Evolutionary conservation across 768 basidiomycete genomes (phyloP).

Genomic region (Leccinellum rugosiceps): DNA sequence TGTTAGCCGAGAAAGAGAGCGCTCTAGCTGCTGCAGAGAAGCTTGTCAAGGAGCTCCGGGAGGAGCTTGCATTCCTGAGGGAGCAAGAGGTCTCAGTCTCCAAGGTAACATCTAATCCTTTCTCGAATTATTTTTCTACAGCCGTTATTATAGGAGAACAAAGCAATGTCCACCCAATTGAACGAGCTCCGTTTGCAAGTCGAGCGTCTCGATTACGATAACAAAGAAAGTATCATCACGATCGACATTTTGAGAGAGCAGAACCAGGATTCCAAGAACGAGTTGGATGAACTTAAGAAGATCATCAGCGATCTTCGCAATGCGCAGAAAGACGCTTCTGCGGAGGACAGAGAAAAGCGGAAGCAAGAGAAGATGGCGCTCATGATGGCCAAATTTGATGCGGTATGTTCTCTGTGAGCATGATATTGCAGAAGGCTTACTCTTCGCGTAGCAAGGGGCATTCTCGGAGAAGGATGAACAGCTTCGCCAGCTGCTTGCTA

Average conservation of each 20-base stretch:
- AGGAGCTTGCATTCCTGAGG: constrained; percentile 86
- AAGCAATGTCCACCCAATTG: constrained; percentile 87
- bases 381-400: constrained; percentile 99
- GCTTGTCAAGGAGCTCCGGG: constrained; percentile 80
- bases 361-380: constrained; percentile 99
- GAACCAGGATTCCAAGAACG: constrained; percentile 79
- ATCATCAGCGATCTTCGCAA: constrained; percentile 74
- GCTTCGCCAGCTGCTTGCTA: constrained; percentile 76
- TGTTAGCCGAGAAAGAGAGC: constrained; percentile 88
- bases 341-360: constrained; percentile 97
- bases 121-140: constrained; percentile 5
- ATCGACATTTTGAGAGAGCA: constrained; percentile 95
- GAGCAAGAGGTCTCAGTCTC: constrained; percentile 82
- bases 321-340: constrained; percentile 78
- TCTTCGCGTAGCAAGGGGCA: constrained; percentile 66
- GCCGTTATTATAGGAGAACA: constrained; percentile 71
- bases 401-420: constrained; percentile 49
- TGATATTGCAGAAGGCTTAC: constrained; percentile 1
- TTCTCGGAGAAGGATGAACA: constrained; percentile 97
- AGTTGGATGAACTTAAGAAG: constrained; percentile 87
- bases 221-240: constrained; percentile 90
- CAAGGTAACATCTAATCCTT: constrained; percentile 46
- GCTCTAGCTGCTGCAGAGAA: constrained; percentile 78
- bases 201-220: constrained; percentile 91
- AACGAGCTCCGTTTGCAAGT: constrained; percentile 90